Conservation (phyloP, 257 asterid genomes). For the Fraxinus americana region DNA sequence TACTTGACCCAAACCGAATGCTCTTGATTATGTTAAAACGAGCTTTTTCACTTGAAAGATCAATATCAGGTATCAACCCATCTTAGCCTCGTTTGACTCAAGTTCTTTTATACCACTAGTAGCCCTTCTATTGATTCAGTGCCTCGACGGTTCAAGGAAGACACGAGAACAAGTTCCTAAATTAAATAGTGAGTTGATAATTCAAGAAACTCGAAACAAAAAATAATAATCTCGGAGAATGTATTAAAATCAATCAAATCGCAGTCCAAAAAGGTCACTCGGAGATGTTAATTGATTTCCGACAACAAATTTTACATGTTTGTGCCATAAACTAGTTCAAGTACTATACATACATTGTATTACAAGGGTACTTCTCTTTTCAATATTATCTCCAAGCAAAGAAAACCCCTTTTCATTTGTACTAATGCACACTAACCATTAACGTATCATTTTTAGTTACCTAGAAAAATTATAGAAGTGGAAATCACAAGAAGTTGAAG, state of each 20-base stretch:
- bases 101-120: too few relatives aligned
- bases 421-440: background rate
- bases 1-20: too few relatives aligned
- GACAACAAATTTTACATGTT: background rate
- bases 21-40: too few relatives aligned
- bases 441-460: background rate
- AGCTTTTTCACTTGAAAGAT: too few relatives aligned
- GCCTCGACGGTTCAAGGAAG: background rate
- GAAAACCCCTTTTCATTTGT: background rate
- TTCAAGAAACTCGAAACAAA: background rate
- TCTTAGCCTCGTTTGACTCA: too few relatives aligned
- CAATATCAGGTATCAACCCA: too few relatives aligned
- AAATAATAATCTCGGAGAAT: background rate
- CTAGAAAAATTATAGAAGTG: background rate
- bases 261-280: background rate
- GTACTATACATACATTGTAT: background rate
- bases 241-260: background rate
- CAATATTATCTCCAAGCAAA: background rate
- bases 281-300: background rate
- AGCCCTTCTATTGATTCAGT: too few relatives aligned
- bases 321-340: background rate
- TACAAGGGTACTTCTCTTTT: background rate
- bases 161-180: background rate
- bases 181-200: background rate
- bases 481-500: background rate